phyloP scores from a whole-genome alignment of 2,329 filamentous ascomycete genomes.

The Beauveria sp. region DNA sequence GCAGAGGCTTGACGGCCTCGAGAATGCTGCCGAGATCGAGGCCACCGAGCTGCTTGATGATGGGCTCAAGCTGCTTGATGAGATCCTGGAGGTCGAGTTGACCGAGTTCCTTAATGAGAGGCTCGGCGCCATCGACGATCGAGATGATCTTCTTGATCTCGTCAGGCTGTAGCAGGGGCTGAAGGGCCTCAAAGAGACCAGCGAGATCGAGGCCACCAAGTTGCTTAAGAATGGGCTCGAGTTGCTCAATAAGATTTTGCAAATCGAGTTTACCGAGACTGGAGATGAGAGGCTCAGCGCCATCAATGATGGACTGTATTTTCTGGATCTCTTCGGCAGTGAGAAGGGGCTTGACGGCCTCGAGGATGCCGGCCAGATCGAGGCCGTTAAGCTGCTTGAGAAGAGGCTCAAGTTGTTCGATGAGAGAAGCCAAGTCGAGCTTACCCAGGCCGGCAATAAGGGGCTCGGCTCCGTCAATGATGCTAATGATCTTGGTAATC shows the following conservation, averaged over 20 bases:
- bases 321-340: slow-evolving; percentile 19
- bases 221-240: slow-evolving; percentile 19
- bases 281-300: slow-evolving; percentile 20
- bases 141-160: slow-evolving; percentile 20
- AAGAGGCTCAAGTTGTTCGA: slow-evolving; percentile 27
- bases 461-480: slow-evolving; percentile 27
- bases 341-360: slow-evolving; percentile 21
- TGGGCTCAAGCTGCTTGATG: slow-evolving; percentile 14
- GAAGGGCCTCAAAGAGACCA: slow-evolving; percentile 22
- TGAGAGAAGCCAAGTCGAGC: slow-evolving; percentile 26
- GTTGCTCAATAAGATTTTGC: slow-evolving; percentile 21
- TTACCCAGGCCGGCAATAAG: slow-evolving; percentile 22
- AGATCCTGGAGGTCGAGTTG: slow-evolving; percentile 22
- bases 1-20: slow-evolving; percentile 14
- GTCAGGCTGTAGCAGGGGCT: slow-evolving; percentile 23
- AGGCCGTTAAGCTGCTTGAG: slow-evolving; percentile 21
- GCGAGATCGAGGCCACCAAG: slow-evolving; percentile 24
- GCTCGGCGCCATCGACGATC: slow-evolving; percentile 22
- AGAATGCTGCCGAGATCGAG: slow-evolving; percentile 13
- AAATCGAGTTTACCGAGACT: slow-evolving; percentile 27
- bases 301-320: slow-evolving; percentile 16
- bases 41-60: slow-evolving; percentile 12
- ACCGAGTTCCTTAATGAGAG: slow-evolving; percentile 22
- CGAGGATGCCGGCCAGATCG: slow-evolving; percentile 25
- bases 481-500: slow-evolving; percentile 25